Base-by-base conservation (phyloP, 768 basidiomycete genomes). In the Podaxis sp. region DNA sequence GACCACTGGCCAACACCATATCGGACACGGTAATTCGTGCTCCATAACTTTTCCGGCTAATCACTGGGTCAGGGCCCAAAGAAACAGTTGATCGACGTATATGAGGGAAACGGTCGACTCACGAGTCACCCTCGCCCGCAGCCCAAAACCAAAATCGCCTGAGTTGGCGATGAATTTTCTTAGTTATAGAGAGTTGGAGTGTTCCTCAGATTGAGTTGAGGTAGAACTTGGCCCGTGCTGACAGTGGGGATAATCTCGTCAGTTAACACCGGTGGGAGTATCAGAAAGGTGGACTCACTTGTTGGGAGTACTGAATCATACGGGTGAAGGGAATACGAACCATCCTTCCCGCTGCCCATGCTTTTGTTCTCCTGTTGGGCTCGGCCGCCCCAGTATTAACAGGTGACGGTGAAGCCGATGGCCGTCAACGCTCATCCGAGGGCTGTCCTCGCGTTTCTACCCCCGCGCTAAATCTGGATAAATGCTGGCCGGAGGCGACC, bases 91-190 rank as follows among this genome's bases (percentile, higher is more conserved):
- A 42, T 32, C 52, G 21, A 48, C 27, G 4, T n/a, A 40, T 4
- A 13, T n/a, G n/a, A 21, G 7, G 59, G 32, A 3, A 9, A 2
- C 37, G 5, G 27, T n/a, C 14, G 32, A 32, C 68, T 32, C 32
- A 32, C 7, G 7, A 32, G 28, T 58, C 57, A 73, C 72, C 89
- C 89, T 62, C 82, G 66, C 5, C 91, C 90, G 68, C 89, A 91
- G 1, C 90, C 90, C 5, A 92, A 72, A 65, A 91, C 90, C 11
- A 92, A 79, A 36, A 89, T 83, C 37, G 77, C 72, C 32, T 9
- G 32, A 0, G 69, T 66, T 1, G 89, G 86, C 0, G 79, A 76
- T 11, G 68, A 68, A 47, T 76, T 75, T 28, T 76, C 69, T 65
- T 80, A 81, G 65, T 80, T 70, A 63, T 82, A 76, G 65, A 91